Evolutionary conservation across 257 asterid genomes (phyloP).

Genomic region (Solanum sejunctum): DNA sequence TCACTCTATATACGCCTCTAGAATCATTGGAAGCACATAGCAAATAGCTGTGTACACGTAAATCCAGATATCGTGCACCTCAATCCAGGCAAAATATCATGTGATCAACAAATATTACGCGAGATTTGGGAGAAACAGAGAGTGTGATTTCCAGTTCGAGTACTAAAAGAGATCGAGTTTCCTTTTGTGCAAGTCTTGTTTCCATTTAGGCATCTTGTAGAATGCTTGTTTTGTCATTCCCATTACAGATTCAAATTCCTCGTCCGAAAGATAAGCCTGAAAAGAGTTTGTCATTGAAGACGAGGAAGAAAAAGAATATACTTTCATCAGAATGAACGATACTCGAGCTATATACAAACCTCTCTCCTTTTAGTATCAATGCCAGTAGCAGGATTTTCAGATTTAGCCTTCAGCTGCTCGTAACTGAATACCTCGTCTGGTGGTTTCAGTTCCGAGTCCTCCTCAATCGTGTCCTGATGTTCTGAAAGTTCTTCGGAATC

Average conservation of each 20-base stretch:
- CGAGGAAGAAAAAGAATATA: background rate
- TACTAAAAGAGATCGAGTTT: constrained; percentile 84
- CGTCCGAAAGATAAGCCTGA: constrained; percentile 86
- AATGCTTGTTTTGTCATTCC: constrained; percentile 70
- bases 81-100: background rate
- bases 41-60: background rate
- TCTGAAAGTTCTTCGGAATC: constrained; percentile 35
- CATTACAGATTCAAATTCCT: constrained; percentile 58
- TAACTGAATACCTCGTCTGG: constrained; percentile 45
- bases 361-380: constrained; percentile 87
- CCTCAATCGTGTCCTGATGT: constrained; percentile 39
- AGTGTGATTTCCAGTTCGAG: background rate
- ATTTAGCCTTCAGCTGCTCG: constrained; percentile 71
- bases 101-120: background rate
- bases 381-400: constrained; percentile 73
- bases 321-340: background rate
- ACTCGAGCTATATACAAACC: constrained; percentile 27
- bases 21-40: background rate
- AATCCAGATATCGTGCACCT: background rate
- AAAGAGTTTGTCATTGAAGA: background rate
- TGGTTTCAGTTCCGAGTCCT: constrained; percentile 14
- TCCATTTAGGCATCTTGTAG: constrained; percentile 83
- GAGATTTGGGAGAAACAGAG: background rate
- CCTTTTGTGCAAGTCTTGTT: constrained; percentile 79
- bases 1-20: background rate